Conservation (phyloP, 495 filamentous ascomycete genomes). For the Aspergillus panamensis region DNA sequence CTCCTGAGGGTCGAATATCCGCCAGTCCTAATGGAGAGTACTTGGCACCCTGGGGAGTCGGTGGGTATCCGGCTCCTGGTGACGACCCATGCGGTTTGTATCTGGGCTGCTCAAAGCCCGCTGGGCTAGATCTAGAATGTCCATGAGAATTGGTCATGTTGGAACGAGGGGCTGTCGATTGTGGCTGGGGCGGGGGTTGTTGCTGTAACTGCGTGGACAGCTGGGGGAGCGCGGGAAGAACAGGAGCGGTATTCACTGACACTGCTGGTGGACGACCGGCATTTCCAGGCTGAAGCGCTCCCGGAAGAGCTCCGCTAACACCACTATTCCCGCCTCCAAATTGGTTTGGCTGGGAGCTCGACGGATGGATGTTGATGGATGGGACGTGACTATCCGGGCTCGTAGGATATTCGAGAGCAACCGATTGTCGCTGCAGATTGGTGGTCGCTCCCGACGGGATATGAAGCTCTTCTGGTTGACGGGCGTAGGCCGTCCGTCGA, state of each 20-base stretch:
- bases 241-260: constrained; percentile 67
- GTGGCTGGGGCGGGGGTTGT: constrained; percentile 34
- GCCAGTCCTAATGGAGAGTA: constrained; percentile 87
- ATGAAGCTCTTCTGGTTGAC: constrained; percentile 73
- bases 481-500: constrained; percentile 50
- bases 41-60: constrained; percentile 68
- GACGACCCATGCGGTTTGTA: constrained; percentile 73
- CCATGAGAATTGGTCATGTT: constrained; percentile 60
- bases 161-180: constrained; percentile 64
- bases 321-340: constrained; percentile 39
- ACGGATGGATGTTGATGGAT: constrained; percentile 65
- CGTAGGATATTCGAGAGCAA: constrained; percentile 50
- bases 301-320: constrained; percentile 53
- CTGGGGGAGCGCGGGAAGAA: constrained; percentile 67
- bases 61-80: constrained; percentile 61
- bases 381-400: constrained; percentile 45
- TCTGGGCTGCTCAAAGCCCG: constrained; percentile 66
- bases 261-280: constrained; percentile 60
- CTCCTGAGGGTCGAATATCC: constrained; percentile 78
- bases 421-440: constrained; percentile 42
- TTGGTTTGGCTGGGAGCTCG: constrained; percentile 56
- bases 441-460: constrained; percentile 56
- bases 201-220: constrained; percentile 52
- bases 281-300: constrained; percentile 66
- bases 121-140: constrained; percentile 83